Evolutionary conservation across 768 basidiomycete genomes (phyloP), one percentile per base, ranked within the genome.

Genomic region (Podaxis sp.): DNA sequence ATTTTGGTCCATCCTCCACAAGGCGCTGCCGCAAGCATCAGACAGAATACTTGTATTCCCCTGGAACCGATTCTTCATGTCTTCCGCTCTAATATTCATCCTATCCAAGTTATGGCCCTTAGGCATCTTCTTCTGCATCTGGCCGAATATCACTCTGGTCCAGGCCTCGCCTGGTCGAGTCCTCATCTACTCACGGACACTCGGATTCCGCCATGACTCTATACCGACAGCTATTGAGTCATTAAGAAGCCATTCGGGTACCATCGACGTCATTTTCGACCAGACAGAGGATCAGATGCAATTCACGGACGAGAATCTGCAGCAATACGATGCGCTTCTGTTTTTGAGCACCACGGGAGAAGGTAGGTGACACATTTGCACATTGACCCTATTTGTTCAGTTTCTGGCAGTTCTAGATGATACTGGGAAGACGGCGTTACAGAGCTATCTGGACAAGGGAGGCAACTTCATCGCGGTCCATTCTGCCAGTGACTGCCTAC

Each of bases 391-490:
- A 25, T 29, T 46, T 56, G 11, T 27, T 59, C 37, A 66, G 19
- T 29, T 29, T 17, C 40, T 22, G 27, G 8, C 55, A 87, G 89
- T 91, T 46, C 80, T 91, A 29, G 85, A 88, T 67, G 77, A 77
- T 19, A 61, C 74, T 4, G 86, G 87, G 24, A 84, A 87, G 68
- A 72, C 76, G 1, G 88, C 89, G 0, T 79, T 92, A 59, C 82
- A 87, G 63, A 81, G 68, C 12, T 92, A 87, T 72, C 74, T 91
- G 47, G 81, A 89, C 66, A 70, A 75, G 2, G 90, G 90, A 60
- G 91, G 91, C 0, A 89, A 85, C 61, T 90, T 89, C 65, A 76
- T 89, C 41, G 90, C 81, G 2, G 76, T 91, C 36, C 90, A 92
- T 70, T 80, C 87, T 50, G 83, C 86, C 7, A 82, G 85, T 1